These are phyloP conservation scores for Saccharomyces eubayanus DNA, from an alignment of 805 yeast species.

Conservation along the genomic window DNA sequence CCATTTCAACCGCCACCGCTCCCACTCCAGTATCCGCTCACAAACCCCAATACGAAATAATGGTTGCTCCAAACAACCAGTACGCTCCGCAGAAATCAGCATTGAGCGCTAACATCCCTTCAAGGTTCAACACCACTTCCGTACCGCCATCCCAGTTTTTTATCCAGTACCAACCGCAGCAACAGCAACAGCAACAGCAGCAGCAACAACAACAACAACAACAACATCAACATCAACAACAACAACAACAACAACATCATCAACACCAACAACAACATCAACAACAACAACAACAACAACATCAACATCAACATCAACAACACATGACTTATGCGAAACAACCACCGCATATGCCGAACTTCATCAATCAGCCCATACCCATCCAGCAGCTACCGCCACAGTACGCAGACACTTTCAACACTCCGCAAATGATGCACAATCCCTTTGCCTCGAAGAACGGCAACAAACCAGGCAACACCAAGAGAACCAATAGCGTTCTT, in stretches of 20 bases:
- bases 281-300: constrained; percentile 9
- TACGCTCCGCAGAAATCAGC: not conserved
- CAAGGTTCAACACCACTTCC: not conserved
- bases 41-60: not conserved
- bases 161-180: constrained; percentile 6
- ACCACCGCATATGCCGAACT: constrained; percentile 2
- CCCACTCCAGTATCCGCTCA: not conserved
- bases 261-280: constrained; percentile 1
- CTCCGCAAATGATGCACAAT: constrained; percentile 15
- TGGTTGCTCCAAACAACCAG: not conserved
- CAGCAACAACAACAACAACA: constrained; percentile 7
- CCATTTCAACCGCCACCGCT: not conserved
- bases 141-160: constrained; percentile 4
- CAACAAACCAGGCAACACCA: constrained; percentile 9
- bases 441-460: constrained; percentile 15
- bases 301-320: constrained; percentile 6
- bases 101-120: not conserved
- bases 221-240: constrained; percentile 9
- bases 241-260: constrained; percentile 2
- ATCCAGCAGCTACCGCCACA: constrained; percentile 1
- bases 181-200: constrained; percentile 8
- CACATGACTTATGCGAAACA: constrained; percentile 1
- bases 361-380: constrained; percentile 2
- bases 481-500: constrained; percentile 21
- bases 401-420: not conserved